A percentile compares a stretch with the other conserved stretches of the same genome.
Conservation (phyloP, 176 grass and related monocot species). For the Aegilops sharonensis region DNA sequence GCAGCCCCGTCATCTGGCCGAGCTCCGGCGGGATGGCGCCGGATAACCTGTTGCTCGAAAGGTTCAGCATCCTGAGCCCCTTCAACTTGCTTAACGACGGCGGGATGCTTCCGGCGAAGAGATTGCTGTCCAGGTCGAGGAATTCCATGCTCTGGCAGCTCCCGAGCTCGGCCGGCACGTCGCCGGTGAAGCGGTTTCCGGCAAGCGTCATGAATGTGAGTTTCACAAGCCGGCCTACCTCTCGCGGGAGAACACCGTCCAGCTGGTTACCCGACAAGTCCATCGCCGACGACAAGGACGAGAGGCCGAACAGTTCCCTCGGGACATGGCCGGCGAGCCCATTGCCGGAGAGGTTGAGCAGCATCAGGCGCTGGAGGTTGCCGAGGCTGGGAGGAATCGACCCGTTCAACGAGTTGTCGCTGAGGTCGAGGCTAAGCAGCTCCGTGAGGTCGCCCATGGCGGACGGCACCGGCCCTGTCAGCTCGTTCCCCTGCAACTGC, state of each 20-base stretch:
- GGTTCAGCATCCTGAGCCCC: conserved; percentile 45
- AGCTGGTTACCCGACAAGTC: conserved; percentile 50
- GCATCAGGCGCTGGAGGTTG: not conserved
- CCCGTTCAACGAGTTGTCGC: not conserved
- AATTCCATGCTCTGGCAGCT: conserved; percentile 49
- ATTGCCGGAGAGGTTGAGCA: conserved; percentile 26
- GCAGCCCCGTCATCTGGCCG: not conserved
- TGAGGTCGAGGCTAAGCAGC: conserved; percentile 29
- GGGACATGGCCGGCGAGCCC: conserved; percentile 5
- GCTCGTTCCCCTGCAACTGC: conserved; percentile 11
- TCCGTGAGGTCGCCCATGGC: conserved; percentile 24
- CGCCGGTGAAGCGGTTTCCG: conserved; percentile 31
- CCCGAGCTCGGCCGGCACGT: conserved; percentile 23
- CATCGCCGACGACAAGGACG: conserved; percentile 1
- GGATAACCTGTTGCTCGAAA: conserved; percentile 36
- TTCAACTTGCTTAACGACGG: conserved; percentile 25
- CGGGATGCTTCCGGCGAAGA: conserved; percentile 34
- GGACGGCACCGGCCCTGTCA: conserved; percentile 34
- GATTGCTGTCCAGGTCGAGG: conserved; percentile 40
- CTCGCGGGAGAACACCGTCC: conserved; percentile 23
- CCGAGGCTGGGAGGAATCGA: conserved; percentile 27
- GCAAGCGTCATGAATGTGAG: conserved; percentile 27
- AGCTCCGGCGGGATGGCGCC: conserved; percentile 47
- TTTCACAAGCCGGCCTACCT: conserved; percentile 28
- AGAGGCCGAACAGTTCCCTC: not conserved